Evolutionary conservation across 1,284 basidiomycete genomes (phyloP).

Genomic region (Puccinia triticina): DNA sequence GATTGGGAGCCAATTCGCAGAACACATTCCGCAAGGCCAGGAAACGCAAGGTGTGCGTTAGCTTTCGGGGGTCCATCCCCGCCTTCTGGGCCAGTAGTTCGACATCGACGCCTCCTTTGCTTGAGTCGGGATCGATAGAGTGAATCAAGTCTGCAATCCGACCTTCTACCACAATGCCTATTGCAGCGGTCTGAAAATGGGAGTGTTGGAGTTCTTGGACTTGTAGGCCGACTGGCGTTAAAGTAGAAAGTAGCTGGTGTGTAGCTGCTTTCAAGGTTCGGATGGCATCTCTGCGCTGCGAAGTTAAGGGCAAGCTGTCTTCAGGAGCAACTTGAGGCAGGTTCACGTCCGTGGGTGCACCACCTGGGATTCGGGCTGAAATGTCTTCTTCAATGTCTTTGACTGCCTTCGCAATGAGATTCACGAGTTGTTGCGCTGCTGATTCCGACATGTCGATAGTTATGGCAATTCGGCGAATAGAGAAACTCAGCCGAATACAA

Average conservation of each 20-base stretch:
- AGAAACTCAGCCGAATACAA: too few relatives aligned
- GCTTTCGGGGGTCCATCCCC: neutral
- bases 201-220: neutral
- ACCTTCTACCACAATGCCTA: neutral
- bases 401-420: constrained; percentile 22
- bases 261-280: constrained; percentile 22
- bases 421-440: constrained; percentile 9
- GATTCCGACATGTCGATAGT: neutral
- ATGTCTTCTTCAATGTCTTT: constrained; percentile 32
- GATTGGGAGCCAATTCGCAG: constrained; percentile 17
- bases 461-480: too few relatives aligned
- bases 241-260: constrained; percentile 8
- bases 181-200: neutral
- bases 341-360: constrained; percentile 2
- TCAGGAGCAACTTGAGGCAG: neutral
- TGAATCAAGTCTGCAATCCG: constrained; percentile 14
- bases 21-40: constrained; percentile 27
- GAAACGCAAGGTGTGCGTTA: constrained; percentile 22
- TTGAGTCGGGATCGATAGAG: constrained; percentile 2
- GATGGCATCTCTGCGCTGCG: neutral
- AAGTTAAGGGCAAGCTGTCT: neutral
- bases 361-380: neutral
- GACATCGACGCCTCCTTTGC: constrained; percentile 18
- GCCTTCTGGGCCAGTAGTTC: constrained; percentile 18
- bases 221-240: neutral